Evolutionary conservation across 352 stramenopile genomes (phyloP).

Genomic region (Globisporangium recalcitrans): DNA sequence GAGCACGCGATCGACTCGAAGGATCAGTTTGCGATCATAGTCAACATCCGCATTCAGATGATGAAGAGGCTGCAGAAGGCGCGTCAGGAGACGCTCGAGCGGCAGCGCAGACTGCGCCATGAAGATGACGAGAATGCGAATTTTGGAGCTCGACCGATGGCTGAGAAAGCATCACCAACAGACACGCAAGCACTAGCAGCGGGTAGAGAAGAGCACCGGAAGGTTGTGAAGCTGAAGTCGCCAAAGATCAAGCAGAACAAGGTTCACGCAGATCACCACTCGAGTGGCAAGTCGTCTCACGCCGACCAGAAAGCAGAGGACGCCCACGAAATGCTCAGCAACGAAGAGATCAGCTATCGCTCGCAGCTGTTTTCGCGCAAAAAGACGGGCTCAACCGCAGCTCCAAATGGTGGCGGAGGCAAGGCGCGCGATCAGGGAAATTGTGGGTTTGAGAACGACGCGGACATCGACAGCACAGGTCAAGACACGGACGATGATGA

Average conservation of each 20-base stretch:
- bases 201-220: background rate
- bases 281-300: background rate
- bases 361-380: constrained; percentile 61
- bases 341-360: constrained; percentile 60
- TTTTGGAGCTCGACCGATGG: background rate
- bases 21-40: constrained; percentile 55
- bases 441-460: constrained; percentile 2
- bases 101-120: constrained; percentile 7
- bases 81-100: constrained; percentile 29
- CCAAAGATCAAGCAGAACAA: constrained; percentile 25
- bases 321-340: constrained; percentile 39
- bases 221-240: constrained; percentile 5
- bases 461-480: background rate
- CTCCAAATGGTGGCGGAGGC: constrained; percentile 12
- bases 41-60: constrained; percentile 72
- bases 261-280: constrained; percentile 22
- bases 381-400: constrained; percentile 31
- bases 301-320: background rate
- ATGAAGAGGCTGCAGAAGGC: constrained; percentile 50
- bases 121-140: constrained; percentile 12
- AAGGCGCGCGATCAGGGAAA: constrained; percentile 22
- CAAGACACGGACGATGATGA: constrained; percentile 24
- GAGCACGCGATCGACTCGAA: constrained; percentile 52
- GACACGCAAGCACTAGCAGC: no score
- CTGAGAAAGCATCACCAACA: background rate